Conservation (phyloP, 345 rosid species). For the Acer yangbiense region DNA sequence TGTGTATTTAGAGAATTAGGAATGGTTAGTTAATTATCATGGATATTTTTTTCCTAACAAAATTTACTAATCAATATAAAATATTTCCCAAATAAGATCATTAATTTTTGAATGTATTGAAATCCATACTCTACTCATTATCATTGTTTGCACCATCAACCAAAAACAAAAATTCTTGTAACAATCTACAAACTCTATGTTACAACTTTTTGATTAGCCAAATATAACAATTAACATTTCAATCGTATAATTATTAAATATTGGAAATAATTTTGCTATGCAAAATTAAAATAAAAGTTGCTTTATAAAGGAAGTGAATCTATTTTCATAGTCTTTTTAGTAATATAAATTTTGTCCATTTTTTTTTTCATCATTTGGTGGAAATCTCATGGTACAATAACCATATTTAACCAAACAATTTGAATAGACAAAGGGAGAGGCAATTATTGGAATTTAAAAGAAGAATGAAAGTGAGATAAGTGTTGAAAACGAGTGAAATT, state of each 20-base stretch:
- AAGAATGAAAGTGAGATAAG: not conserved
- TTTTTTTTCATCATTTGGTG: not conserved
- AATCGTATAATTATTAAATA: not conserved
- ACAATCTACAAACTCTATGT: not conserved
- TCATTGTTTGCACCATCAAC: not conserved
- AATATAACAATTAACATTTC: not conserved
- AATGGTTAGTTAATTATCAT: too few species aligned
- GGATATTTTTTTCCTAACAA: too few species aligned
- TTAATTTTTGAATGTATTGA: too few species aligned
- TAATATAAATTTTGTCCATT: not conserved
- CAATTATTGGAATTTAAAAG: not conserved
- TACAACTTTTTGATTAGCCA: not conserved
- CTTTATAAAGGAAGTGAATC: not conserved
- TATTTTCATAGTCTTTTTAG: not conserved
- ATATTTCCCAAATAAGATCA: too few species aligned
- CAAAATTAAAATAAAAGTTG: not conserved
- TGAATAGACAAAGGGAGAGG: not conserved
- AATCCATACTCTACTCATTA: not conserved
- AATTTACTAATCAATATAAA: too few species aligned
- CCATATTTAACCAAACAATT: not conserved
- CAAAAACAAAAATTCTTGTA: constrained; percentile 7
- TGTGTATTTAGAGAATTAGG: too few species aligned
- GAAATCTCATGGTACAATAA: not conserved
- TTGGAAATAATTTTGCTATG: not conserved
- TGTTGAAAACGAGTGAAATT: not conserved